Evolutionary conservation across 345 rosid genomes (phyloP), one percentile per base, ranked within the genome.

Genomic region (Rhizophora mangle): DNA sequence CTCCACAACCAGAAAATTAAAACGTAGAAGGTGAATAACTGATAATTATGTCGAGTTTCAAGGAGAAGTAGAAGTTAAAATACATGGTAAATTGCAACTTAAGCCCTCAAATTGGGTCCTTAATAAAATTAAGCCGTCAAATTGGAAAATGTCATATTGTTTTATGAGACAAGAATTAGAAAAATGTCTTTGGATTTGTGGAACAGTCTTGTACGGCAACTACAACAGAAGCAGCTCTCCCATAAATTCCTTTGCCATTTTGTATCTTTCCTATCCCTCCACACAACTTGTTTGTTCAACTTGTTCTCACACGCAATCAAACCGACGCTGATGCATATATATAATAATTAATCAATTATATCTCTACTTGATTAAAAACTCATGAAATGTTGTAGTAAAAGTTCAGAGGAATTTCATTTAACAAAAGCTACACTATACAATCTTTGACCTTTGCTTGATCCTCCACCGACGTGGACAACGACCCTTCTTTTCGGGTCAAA

Each of bases 401-500:
- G 3, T 13, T 21, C 13, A 6, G 6, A 3, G 24, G 3, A 8
- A 16, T 16, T 19, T 24, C 15, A 49, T 21, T 62, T 31, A 51
- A 21, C 20, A 7, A 62, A 21, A 27, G 2, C 36, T 57, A 0
- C 24, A 67, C 53, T 46, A 3, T 39, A 54, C 19, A 6, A 56
- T 61, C 52, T 36, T 68, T 74, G 80, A 74, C 78, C 60, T 73
- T 54, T 72, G 74, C 75, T 47, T 29, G 3, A 60, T 74, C 53
- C 19, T 66, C 49, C 34, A 62, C 80, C 80, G 75, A 77, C 74
- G 71, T 69, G 80, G 74, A 74, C 55, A 34, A 2, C 1, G 87
- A 76, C 78, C 77, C 29, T 8, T 39, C 73, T 59, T 78, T 79
- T 18, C 72, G 67, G 80, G 79, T 78, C 84, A 81, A 76, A 57